Evolutionary conservation across 345 rosid genomes (phyloP).

Genomic region (Mercurialis annua): DNA sequence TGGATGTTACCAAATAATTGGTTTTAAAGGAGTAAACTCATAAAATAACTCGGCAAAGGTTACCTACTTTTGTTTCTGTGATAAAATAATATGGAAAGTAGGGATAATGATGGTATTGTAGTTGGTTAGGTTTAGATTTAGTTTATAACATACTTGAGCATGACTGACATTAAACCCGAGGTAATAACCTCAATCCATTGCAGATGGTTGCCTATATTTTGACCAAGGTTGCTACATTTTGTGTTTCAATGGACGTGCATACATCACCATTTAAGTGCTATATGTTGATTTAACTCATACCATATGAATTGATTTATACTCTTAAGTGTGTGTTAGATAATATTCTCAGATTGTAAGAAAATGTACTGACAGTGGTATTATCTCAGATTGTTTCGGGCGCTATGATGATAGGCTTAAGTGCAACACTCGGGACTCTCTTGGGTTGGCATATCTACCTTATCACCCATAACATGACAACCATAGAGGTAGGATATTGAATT

Average conservation of each 20-base stretch:
- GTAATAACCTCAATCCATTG: not conserved
- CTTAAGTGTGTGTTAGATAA: not conserved
- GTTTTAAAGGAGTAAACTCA: too few relatives aligned
- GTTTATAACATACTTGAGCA: not conserved
- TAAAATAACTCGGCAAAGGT: not conserved
- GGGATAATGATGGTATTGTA: not conserved
- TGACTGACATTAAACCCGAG: not conserved
- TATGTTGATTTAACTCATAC: too few relatives aligned
- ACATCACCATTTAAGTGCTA: not conserved
- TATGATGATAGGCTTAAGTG: constrained; percentile 41
- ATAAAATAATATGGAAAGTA: not conserved
- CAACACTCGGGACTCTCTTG: constrained; percentile 59
- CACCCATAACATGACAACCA: constrained; percentile 71
- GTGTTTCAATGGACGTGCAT: not conserved
- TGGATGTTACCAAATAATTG: too few relatives aligned
- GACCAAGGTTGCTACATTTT: not conserved
- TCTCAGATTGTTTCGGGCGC: constrained; percentile 49
- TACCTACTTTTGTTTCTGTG: not conserved
- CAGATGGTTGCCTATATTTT: not conserved
- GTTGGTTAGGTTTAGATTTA: not conserved
- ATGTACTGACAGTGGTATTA: not conserved
- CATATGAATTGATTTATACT: constrained; percentile 6
- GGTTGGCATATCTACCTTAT: constrained; percentile 82
- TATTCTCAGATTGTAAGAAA: not conserved
- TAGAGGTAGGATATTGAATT: constrained; percentile 49